Evolutionary conservation across 1,284 basidiomycete genomes (phyloP), one percentile per base, ranked within the genome.

Genomic region (Puccinia polysora): DNA sequence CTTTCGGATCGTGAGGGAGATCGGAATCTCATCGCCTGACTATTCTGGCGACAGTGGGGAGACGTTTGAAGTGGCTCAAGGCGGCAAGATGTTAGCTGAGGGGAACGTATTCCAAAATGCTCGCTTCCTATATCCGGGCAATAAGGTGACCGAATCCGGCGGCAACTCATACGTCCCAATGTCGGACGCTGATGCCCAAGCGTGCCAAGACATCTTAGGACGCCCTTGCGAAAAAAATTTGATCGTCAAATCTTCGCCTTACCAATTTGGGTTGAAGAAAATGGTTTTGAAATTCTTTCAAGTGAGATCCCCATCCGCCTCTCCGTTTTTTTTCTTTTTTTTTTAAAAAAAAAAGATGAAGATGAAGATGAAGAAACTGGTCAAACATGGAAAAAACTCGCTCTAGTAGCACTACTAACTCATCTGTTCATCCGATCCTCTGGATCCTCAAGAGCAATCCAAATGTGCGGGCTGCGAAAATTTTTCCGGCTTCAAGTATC

Each of bases 51-150:
- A n/a, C 47, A 72, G 70, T 14, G 70, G 70, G 6, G 45, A 53
- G 40, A n/a, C 25, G 12, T 1, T 72, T 36, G 23, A 56, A 45
- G 43, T 53, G 4, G 60, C 12, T 23, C 12, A 5, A 45, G 70
- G 70, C 18, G 62, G 60, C 32, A 15, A 32, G n/a, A 32, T 72
- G 14, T 30, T 72, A 43, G 36, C 52, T n/a, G 70, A 72, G 64
- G 70, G 70, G 0, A 72, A 72, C 20, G 36, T 72, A 14, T 72
- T 64, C 43, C 47, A 72, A 14, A 50, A 72, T 43, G 60, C 20
- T 7, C 20, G 56, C 36, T n/a, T 10, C 15, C 28, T 47, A 47
- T 32, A 28, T n/a, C 40, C 34, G 0, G 10, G 28, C 2, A 30
- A 58, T 7, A 1, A 6, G 28, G 55, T 32, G n/a, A 58, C 60